Conservation (phyloP, 768 basidiomycete genomes). For the Mycena galericulata region DNA sequence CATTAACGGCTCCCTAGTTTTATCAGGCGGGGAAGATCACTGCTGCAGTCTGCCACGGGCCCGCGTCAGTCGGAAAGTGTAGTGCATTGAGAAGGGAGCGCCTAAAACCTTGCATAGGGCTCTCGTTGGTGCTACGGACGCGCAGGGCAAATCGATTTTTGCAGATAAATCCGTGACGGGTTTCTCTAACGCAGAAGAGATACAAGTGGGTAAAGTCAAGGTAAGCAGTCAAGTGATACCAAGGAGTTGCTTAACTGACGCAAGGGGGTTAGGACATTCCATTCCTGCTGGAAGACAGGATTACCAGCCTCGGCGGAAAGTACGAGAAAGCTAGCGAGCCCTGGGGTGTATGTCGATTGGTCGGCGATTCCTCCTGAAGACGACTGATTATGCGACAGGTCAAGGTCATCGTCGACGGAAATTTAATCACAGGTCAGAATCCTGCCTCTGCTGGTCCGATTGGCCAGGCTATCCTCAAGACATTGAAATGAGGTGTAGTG, state of each 20-base stretch:
- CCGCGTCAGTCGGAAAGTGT: conserved; percentile 60
- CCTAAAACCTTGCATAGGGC: conserved; percentile 52
- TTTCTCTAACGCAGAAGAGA: conserved; percentile 81
- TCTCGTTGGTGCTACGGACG: conserved; percentile 66
- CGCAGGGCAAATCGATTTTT: conserved; percentile 73
- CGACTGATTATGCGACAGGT: conserved; percentile 42
- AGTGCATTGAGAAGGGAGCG: no score
- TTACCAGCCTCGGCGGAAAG: conserved; percentile 71
- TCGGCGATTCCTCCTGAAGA: background rate
- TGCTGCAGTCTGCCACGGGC: conserved; percentile 84
- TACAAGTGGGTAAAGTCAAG: conserved; percentile 55
- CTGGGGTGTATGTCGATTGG: conserved; percentile 64
- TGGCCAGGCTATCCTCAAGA: conserved; percentile 68
- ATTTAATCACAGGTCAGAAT: conserved; percentile 80
- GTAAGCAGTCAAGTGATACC: conserved; percentile 41
- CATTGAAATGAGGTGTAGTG: conserved; percentile 43
- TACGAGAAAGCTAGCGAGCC: conserved; percentile 68
- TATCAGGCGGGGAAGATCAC: conserved; percentile 75
- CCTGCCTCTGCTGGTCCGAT: conserved; percentile 71
- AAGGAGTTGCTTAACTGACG: background rate
- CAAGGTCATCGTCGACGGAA: conserved; percentile 69
- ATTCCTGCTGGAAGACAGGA: conserved; percentile 78
- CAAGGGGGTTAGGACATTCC: conserved; percentile 61
- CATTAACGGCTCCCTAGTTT: conserved; percentile 57
- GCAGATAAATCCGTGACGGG: conserved; percentile 68